phyloP scores from a whole-genome alignment of 305 asterid genomes.

The Solanum chacoense region DNA sequence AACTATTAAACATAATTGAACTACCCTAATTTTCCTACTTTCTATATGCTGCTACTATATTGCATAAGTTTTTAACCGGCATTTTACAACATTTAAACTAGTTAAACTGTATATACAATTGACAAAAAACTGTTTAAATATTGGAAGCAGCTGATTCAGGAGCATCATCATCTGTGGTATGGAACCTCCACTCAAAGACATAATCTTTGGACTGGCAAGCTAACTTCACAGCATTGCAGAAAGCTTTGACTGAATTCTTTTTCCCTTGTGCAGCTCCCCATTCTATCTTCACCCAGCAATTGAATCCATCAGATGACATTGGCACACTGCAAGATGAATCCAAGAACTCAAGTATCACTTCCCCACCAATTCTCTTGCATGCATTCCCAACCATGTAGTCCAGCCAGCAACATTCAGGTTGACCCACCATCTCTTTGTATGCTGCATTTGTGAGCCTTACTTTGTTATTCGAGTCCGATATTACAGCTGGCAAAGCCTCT shows the following conservation, averaged over 20 bases:
- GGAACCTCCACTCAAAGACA: conserved; percentile 78
- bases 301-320: conserved; percentile 34
- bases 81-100: neutral
- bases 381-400: conserved; percentile 35
- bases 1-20: neutral
- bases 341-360: conserved; percentile 37
- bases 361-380: conserved; percentile 75
- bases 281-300: conserved; percentile 50
- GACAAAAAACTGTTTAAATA: conserved; percentile 3
- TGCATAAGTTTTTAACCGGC: neutral
- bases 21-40: neutral
- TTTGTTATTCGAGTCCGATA: conserved; percentile 55
- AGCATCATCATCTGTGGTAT: neutral
- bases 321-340: conserved; percentile 15
- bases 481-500: conserved; percentile 42
- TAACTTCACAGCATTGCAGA: conserved; percentile 35
- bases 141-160: conserved; percentile 15
- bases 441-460: conserved; percentile 70
- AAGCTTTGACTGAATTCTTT: conserved; percentile 35
- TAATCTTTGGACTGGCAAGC: conserved; percentile 50
- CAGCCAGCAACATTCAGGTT: conserved; percentile 88
- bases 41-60: neutral
- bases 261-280: conserved; percentile 48
- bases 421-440: conserved; percentile 81
- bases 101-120: neutral